Evolutionary conservation across 1,284 basidiomycete genomes (phyloP), one percentile per base, ranked within the genome.

Genomic region (Sanguinoderma infundibulare): DNA sequence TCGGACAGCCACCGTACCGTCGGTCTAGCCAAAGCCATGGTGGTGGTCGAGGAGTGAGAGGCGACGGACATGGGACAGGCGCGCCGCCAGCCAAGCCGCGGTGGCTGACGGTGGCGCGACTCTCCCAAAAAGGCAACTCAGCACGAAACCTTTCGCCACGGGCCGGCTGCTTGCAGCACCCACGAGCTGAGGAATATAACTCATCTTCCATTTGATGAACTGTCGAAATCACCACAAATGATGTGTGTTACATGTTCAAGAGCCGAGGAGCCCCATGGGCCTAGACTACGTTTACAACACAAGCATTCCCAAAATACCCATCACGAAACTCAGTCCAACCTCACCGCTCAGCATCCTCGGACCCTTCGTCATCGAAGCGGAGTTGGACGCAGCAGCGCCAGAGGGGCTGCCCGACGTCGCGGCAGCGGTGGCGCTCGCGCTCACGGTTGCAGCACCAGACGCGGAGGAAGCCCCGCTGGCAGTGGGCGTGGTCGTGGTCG

Each of bases 1-100:
- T n/a, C 32, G 32, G 46, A 57, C 36, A 44, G 71, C 10, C 17
- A 20, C 47, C 84, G 67, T 74, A 89, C 89, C 42, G 89, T 83
- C 57, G 89, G 88, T 79, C 89, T 79, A 66, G 84, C 78, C 61
- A 83, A 75, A 64, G 88, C 83, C 89, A 90, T 90, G 67, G 55
- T 59, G 46, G 63, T 58, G 63, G 64, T 62, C 49, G 53, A 22
- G 40, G 60, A 57, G 36, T 39, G 58, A 52, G 38, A 34, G 32
- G 39, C 39, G 49, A n/a, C n/a, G n/a, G n/a, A n/a, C n/a, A n/a
- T n/a, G n/a, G n/a, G n/a, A n/a, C n/a, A 34, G 20, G 10, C 30
- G 24, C 20, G 44, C 36, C 15, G 14, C 12, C 10, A 30, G 24
- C 8, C 14, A 20, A 24, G n/a, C 47, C 34, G 50, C 55, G n/a